Base-by-base conservation (phyloP, 83 land plant species). In the Picea abies region DNA sequence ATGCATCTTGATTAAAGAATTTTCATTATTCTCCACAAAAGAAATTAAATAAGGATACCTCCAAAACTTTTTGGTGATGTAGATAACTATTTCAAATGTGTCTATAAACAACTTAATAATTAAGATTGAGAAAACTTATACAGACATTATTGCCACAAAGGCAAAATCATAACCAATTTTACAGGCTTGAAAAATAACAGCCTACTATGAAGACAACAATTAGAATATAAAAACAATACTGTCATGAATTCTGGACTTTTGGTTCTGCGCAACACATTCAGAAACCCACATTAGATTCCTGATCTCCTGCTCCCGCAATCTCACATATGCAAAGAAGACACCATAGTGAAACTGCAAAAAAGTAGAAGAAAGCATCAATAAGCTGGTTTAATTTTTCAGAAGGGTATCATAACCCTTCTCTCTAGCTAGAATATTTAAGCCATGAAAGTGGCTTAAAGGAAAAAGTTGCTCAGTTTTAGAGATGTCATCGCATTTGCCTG, bases 211-310 rank as follows among this genome's bases (percentile, higher is more conserved):
- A 26, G 35, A 76, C 75, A 76, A 23, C 72, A n/a, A 39, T 85
- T 89, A 97, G 82, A 97, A 95, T 84, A 94, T 97, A 89, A 94
- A 92, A 16, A 97, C 98, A 58, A 97, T 97, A 76, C 99, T 97
- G 82, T 97, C 99, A 85, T 97, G 99, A 71, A 97, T 93, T 71
- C 99, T 83, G 19, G 98, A 89, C 86, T 97, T 97, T 84, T 97
- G 99, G 84, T 97, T 97, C 82, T 97, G 99, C 3, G 99, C 99
- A 11, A 97, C 99, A 84, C 99, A 97, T 81, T 97, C 99, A 58
- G 99, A 92, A 76, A 97, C 93, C 99, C 99, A 97, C 99, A 97
- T 97, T 83, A 97, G 81, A 87, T 97, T 97, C 87, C 99, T 88
- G 60, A 96, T 97, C 87, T 97, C 99, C 84, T 97, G 99, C 86